Evolutionary conservation across 345 rosid species (phyloP).

Genomic region (Noccaea bulbosa): DNA sequence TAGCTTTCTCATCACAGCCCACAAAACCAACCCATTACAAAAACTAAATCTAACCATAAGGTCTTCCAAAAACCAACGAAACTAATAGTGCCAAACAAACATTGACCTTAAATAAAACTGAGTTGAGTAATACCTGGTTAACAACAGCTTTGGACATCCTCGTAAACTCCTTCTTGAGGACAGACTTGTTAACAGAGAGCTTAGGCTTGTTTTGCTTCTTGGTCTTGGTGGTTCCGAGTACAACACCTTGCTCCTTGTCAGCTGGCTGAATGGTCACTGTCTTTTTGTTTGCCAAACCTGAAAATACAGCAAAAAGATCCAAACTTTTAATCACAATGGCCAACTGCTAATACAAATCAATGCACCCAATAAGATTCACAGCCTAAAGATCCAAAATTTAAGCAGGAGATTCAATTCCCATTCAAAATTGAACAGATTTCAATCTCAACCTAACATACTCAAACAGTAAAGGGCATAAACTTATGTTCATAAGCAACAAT

Average conservation of each 20-base stretch:
- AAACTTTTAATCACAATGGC: background rate
- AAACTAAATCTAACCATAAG: background rate
- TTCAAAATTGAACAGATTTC: background rate
- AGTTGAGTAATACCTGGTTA: slow-evolving; percentile 62
- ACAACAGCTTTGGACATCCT: slow-evolving; percentile 72
- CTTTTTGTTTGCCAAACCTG: slow-evolving; percentile 71
- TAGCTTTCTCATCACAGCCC: slow-evolving; percentile 38
- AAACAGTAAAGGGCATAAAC: background rate
- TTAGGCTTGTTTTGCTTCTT: slow-evolving; percentile 73
- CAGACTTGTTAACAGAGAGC: slow-evolving; percentile 61
- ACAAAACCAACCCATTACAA: background rate
- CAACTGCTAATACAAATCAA: background rate
- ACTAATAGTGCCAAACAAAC: background rate
- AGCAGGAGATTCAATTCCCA: background rate
- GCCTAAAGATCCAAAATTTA: background rate
- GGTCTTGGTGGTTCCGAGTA: slow-evolving; percentile 66
- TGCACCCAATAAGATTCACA: background rate
- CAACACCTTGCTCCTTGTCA: slow-evolving; percentile 55
- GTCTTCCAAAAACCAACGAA: background rate
- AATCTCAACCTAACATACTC: background rate
- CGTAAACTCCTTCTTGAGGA: slow-evolving; percentile 69
- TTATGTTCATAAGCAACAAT: slow-evolving; percentile 1
- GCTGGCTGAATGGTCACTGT: slow-evolving; percentile 59
- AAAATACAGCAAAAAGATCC: background rate
- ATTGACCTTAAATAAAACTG: background rate